A percentile compares a stretch with the other conserved stretches of the same genome.
phyloP scores from a whole-genome alignment of 192 early-diverging fungal species.

The Backusella westeae region DNA sequence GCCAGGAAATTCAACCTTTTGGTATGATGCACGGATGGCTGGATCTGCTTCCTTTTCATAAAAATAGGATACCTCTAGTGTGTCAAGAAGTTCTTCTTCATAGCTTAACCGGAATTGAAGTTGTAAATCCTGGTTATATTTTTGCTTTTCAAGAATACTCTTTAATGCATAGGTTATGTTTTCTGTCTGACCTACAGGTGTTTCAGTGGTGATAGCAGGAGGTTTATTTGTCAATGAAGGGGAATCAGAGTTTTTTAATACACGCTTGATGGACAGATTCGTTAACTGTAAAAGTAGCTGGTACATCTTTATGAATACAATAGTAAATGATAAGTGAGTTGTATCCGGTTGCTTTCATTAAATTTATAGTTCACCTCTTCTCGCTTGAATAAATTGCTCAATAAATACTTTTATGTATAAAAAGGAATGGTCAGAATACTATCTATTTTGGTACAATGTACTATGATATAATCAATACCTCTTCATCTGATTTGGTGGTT shows the following conservation, averaged over 20 bases:
- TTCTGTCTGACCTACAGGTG: background rate
- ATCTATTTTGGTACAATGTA: background rate
- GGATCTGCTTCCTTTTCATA: background rate
- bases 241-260: conserved; percentile 66
- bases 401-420: conserved; percentile 61
- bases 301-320: conserved; percentile 58
- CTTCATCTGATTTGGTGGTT: conserved; percentile 73
- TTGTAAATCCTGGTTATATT: conserved; percentile 76
- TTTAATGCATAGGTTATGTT: conserved; percentile 48
- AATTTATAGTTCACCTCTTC: conserved; percentile 59
- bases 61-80: conserved; percentile 39
- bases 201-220: background rate
- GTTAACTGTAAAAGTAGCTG: conserved; percentile 91
- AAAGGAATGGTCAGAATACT: background rate
- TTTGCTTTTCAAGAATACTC: conserved; percentile 67
- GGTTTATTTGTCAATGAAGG: background rate
- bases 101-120: conserved; percentile 74
- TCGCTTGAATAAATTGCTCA: conserved; percentile 93
- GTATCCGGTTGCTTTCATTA: background rate
- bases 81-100: conserved; percentile 70
- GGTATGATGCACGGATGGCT: background rate
- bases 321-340: background rate
- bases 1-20: conserved; percentile 48
- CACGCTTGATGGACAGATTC: conserved; percentile 77
- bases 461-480: conserved; percentile 47